Percentiles rank a stretch among this genome's conserved stretches.
phyloP scores from a whole-genome alignment of 345 rosid genomes.

The Boechera retrofracta region DNA sequence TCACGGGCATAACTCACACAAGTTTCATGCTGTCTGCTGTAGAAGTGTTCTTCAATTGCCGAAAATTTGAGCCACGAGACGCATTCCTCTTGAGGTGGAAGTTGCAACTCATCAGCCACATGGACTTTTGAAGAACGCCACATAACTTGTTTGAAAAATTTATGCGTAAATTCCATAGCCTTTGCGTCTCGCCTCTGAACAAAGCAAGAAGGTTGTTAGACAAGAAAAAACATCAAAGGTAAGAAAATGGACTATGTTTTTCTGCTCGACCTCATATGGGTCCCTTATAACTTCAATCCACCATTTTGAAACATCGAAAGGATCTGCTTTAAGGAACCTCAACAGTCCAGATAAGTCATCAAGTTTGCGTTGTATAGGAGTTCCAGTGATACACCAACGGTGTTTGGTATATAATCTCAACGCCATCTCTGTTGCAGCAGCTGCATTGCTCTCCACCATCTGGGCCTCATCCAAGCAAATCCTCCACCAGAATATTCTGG shows the following conservation, averaged over 20 bases:
- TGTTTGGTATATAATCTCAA: constrained; percentile 74
- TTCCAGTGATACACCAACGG: constrained; percentile 97
- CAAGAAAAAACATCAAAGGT: constrained; percentile 21
- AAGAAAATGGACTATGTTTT: constrained; percentile 17
- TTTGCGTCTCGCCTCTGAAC: constrained; percentile 70
- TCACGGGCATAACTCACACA: constrained; percentile 91
- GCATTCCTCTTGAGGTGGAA: constrained; percentile 92
- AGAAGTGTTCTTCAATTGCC: constrained; percentile 92
- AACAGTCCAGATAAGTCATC: constrained; percentile 92
- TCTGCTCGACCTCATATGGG: constrained; percentile 76
- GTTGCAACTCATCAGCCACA: constrained; percentile 89
- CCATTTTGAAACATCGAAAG: constrained; percentile 84
- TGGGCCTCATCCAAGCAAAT: constrained; percentile 98
- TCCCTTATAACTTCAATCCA: constrained; percentile 90
- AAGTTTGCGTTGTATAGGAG: constrained; percentile 93
- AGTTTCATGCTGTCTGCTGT: constrained; percentile 95
- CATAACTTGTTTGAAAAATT: constrained; percentile 79
- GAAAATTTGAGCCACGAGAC: constrained; percentile 89
- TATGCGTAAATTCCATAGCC: constrained; percentile 83
- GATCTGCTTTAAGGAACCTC: constrained; percentile 79
- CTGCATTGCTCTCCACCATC: constrained; percentile 96
- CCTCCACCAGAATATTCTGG: constrained; percentile 98
- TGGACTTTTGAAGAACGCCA: constrained; percentile 95
- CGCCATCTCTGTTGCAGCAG: constrained; percentile 98
- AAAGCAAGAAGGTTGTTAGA: constrained; percentile 32